Evolutionary conservation across 495 filamentous ascomycete genomes (phyloP).

Genomic region (Stereocaulon alpinum): DNA sequence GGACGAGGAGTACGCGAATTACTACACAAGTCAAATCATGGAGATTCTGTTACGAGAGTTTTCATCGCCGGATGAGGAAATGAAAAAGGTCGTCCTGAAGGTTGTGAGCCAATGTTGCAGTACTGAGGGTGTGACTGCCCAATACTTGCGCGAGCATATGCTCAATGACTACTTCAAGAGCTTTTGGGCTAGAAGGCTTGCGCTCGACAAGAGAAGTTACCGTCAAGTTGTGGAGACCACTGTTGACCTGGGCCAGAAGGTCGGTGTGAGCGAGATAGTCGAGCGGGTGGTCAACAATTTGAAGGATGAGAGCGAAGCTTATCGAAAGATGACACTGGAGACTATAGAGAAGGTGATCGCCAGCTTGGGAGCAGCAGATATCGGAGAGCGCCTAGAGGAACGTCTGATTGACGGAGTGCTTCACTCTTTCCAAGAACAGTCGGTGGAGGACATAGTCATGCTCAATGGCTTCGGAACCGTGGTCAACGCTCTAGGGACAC

Average conservation of each 20-base stretch:
- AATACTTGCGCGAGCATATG: constrained; percentile 90
- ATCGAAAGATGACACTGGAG: constrained; percentile 98
- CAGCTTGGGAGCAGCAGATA: constrained; percentile 83
- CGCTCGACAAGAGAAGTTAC: constrained; percentile 92
- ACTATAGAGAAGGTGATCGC: constrained; percentile 94
- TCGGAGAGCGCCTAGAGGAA: constrained; percentile 86
- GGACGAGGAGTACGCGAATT: constrained; percentile 99
- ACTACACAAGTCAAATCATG: constrained; percentile 98
- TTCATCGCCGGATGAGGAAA: constrained; percentile 93
- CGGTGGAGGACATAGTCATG: constrained; percentile 90
- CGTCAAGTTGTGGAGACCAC: constrained; percentile 96
- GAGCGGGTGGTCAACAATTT: constrained; percentile 88
- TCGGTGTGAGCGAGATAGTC: constrained; percentile 88
- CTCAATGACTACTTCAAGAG: constrained; percentile 95
- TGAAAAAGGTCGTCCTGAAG: constrained; percentile 99
- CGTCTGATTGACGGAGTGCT: constrained; percentile 93
- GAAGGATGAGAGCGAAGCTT: constrained; percentile 96
- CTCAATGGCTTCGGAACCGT: constrained; percentile 98
- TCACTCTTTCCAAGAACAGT: constrained; percentile 96
- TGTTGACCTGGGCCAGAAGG: constrained; percentile 94
- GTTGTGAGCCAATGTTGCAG: constrained; percentile 95
- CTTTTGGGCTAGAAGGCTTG: constrained; percentile 97
- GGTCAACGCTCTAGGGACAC: constrained; percentile 85
- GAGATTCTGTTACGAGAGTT: constrained; percentile 95
- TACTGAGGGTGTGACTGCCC: constrained; percentile 88